These are phyloP conservation scores for Testicularia cyperi DNA, from an alignment of 1,284 basidiomycete species.

Conservation along the genomic window DNA sequence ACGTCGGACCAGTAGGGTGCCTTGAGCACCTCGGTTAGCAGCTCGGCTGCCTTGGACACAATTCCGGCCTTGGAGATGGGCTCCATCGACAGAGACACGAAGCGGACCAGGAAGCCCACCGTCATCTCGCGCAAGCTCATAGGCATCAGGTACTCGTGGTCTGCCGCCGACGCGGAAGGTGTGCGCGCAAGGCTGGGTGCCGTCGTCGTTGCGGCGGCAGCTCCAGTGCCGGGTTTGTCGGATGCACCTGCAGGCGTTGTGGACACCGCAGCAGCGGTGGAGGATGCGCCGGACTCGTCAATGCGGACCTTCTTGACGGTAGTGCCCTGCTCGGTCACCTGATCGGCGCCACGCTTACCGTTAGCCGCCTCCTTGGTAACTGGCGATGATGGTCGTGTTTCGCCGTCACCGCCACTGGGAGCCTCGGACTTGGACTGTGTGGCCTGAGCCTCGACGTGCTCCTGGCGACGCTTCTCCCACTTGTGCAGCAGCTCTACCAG, in stretches of 20 bases:
- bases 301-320: conserved; percentile 62
- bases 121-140: conserved; percentile 62
- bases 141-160: conserved; percentile 50
- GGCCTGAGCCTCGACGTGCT: conserved; percentile 58
- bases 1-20: conserved; percentile 89
- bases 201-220: conserved; percentile 8
- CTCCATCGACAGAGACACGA: conserved; percentile 76
- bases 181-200: not conserved
- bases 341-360: conserved; percentile 24
- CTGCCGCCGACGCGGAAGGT: conserved; percentile 13
- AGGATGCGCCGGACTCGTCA: conserved; percentile 61
- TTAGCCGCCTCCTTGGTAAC: not conserved
- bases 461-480: conserved; percentile 61
- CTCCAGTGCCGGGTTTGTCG: conserved; percentile 37
- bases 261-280: conserved; percentile 50
- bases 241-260: too few species aligned
- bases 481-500: conserved; percentile 61
- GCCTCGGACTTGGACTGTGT: conserved; percentile 1
- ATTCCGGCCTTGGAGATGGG: conserved; percentile 68
- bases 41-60: conserved; percentile 73
- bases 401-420: conserved; percentile 1
- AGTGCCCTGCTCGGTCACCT: conserved; percentile 28
- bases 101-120: conserved; percentile 91
- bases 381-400: too few species aligned
- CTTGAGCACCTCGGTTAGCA: conserved; percentile 80